Evolutionary conservation across 2,329 filamentous ascomycete genomes (phyloP).

Genomic region (Verticillium isaacii): DNA sequence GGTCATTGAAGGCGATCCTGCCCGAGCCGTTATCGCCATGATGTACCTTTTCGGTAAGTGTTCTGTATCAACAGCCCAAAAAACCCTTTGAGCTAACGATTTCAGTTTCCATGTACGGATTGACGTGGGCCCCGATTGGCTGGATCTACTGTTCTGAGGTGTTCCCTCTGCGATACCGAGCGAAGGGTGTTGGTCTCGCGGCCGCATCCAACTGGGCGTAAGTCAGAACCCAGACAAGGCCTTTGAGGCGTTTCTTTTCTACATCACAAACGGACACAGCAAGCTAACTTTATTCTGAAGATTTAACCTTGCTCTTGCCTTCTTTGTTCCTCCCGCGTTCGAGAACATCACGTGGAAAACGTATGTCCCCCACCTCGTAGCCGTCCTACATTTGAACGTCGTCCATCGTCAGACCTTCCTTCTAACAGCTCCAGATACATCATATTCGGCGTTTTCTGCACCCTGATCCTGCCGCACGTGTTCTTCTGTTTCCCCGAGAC

Average conservation of each 20-base stretch:
- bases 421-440: neutral
- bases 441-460: neutral
- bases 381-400: neutral
- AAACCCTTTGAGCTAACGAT: neutral
- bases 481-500: conserved; percentile 1
- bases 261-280: neutral
- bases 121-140: conserved; percentile 27
- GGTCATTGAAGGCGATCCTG: conserved; percentile 36
- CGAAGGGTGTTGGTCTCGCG: conserved; percentile 48
- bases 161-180: conserved; percentile 41
- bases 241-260: too few relatives aligned
- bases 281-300: neutral
- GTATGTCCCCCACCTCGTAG: neutral
- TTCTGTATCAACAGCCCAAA: conserved; percentile 18
- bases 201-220: conserved; percentile 44
- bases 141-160: conserved; percentile 29
- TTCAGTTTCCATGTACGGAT: conserved; percentile 15
- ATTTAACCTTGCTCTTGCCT: conserved; percentile 45
- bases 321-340: conserved; percentile 35
- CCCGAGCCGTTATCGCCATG: conserved; percentile 45
- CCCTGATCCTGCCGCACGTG: neutral
- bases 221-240: neutral
- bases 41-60: conserved; percentile 38
- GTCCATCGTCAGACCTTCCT: neutral
- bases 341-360: neutral